These are phyloP conservation scores for Auricularia cornea DNA, from an alignment of 768 basidiomycete species.

Conservation along the genomic window DNA sequence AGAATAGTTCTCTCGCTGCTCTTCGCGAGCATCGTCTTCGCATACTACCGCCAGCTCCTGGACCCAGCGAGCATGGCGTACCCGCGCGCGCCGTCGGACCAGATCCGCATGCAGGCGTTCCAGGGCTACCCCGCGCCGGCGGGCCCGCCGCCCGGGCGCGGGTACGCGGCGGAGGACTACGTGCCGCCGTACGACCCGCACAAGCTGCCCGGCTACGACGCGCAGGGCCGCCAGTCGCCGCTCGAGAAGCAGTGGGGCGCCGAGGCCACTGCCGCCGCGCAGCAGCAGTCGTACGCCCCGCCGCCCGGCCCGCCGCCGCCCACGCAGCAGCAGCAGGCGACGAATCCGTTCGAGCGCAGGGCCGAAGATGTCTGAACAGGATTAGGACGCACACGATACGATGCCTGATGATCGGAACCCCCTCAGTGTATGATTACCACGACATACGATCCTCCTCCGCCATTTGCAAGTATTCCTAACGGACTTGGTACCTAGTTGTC, in stretches of 20 bases:
- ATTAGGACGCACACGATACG: too few relatives aligned
- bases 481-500: background rate
- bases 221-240: conserved; percentile 21
- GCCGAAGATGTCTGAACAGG: background rate
- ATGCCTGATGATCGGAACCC: too few relatives aligned
- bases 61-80: conserved; percentile 47
- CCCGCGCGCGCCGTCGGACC: conserved; percentile 11
- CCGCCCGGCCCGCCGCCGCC: conserved; percentile 43
- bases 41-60: conserved; percentile 66
- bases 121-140: conserved; percentile 35
- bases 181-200: conserved; percentile 42
- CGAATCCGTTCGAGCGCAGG: background rate
- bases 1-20: conserved; percentile 46
- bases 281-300: conserved; percentile 31
- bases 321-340: conserved; percentile 17
- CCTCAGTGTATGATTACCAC: background rate
- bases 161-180: conserved; percentile 27
- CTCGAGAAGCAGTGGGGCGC: conserved; percentile 7
- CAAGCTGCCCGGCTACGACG: conserved; percentile 19
- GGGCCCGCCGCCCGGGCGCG: background rate
- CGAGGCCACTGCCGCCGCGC: conserved; percentile 14
- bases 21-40: conserved; percentile 59
- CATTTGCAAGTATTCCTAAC: background rate
- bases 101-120: conserved; percentile 20
- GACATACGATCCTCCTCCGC: background rate